Base-by-base conservation (phyloP, 257 asterid species). In the Solanum ahanhuiri region DNA sequence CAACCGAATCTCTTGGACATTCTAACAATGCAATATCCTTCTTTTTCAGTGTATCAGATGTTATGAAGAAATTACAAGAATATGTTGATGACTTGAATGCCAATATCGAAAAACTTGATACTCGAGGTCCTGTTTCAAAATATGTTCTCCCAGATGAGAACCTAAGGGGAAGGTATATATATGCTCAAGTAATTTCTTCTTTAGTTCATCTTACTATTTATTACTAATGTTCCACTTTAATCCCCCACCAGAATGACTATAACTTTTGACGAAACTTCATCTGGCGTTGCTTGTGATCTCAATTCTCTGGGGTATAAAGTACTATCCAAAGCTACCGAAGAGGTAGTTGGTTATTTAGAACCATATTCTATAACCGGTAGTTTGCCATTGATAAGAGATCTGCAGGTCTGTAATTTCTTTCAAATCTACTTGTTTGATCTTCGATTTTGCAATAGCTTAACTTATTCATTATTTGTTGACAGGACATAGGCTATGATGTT, bases 401-500 rank as follows among this genome's bases (percentile, higher is more conserved):
- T 96, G 84, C 95, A 96, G 98, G 99, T 95, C 71, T 11, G 83
- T 69, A 57, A 88, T 20, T 83, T 87, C 83, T 88, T 86, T 73
- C 30, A 5, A 20, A 41, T 64, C 2, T 83, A 5, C 12, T 83
- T 51, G 23, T 67, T 17, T 81, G 54, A 2, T 60, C 79, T 84
- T 67, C 14, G 33, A 17, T 39, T 51, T n/a, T 83, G 28, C 72
- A 34, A 12, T 45, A 22, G 48, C 41, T 37, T 37, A 37, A 35
- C 79, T 85, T 64, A 66, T 85, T 69, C 87, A 14, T 66, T 85
- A 15, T 30, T 70, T 69, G 30, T 15, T 81, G 84, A 87, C 89
- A 96, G 99, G 98, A 93, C n/a, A 96, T 94, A 85, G 99, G 98
- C 69, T 96, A 94, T 51, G 98, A 96, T 84, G 99, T 96, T 85